phyloP scores from a whole-genome alignment of 345 rosid genomes.

The Brassica nigra region DNA sequence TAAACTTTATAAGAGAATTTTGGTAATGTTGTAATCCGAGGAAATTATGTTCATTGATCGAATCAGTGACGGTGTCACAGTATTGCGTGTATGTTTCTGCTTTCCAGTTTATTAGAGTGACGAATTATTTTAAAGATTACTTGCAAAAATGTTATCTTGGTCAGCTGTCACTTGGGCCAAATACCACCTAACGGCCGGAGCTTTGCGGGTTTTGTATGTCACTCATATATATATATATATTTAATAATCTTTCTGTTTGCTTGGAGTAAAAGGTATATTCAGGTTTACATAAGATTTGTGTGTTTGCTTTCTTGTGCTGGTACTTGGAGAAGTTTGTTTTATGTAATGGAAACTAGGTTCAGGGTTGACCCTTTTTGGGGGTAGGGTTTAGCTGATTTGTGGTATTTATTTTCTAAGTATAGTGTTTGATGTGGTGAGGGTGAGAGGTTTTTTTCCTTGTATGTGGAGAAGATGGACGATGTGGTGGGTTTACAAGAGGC shows the following conservation, averaged over 20 bases:
- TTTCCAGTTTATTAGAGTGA: constrained; percentile 41
- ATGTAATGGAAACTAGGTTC: constrained; percentile 16
- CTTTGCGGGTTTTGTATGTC: constrained; percentile 22
- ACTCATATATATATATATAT: neutral
- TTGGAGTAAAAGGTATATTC: constrained; percentile 45
- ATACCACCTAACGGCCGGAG: constrained; percentile 47
- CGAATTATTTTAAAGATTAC: constrained; percentile 3
- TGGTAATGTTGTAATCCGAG: neutral
- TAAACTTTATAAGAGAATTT: constrained; percentile 13
- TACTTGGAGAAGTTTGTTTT: neutral
- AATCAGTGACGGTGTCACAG: constrained; percentile 15
- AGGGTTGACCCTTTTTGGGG: constrained; percentile 30
- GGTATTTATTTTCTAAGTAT: neutral
- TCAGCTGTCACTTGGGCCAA: constrained; percentile 52
- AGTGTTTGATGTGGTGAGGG: constrained; percentile 24
- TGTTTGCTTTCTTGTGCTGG: neutral
- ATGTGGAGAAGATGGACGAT: constrained; percentile 71
- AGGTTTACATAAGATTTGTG: neutral
- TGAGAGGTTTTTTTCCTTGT: constrained; percentile 20
- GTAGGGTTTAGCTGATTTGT: constrained; percentile 21
- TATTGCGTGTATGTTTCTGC: constrained; percentile 42
- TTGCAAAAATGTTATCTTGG: constrained; percentile 22
- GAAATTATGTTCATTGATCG: neutral
- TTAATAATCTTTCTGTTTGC: constrained; percentile 37
- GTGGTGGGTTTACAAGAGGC: constrained; percentile 79